phyloP scores from a whole-genome alignment of 2,329 filamentous ascomycete genomes.

The Pezicula neosporulosa region DNA sequence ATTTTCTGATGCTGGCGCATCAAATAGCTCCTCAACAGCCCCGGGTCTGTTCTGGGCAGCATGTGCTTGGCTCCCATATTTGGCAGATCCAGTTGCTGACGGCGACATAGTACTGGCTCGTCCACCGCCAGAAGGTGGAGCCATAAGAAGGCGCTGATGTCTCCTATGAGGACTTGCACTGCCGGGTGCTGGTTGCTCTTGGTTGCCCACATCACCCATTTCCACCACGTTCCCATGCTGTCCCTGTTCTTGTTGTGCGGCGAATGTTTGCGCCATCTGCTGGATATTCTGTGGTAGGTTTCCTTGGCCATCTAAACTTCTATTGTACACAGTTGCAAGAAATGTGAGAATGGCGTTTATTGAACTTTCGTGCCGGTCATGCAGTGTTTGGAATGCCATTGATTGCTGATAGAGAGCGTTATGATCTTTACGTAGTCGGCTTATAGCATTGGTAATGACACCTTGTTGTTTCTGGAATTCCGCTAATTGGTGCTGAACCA shows the following conservation, averaged over 20 bases:
- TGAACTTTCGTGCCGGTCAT: constrained; percentile 95
- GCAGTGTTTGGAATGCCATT: constrained; percentile 82
- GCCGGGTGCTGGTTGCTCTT: constrained; percentile 17
- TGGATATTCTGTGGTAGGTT: constrained; percentile 67
- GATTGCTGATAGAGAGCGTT: constrained; percentile 86
- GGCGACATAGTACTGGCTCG: constrained; percentile 14
- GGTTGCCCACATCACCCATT: constrained; percentile 48
- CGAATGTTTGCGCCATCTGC: constrained; percentile 63
- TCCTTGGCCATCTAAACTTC: constrained; percentile 83
- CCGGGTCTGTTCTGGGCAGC: constrained; percentile 37
- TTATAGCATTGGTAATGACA: constrained; percentile 80
- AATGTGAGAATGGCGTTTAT: constrained; percentile 99
- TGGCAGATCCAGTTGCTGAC: constrained; percentile 25
- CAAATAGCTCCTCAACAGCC: constrained; percentile 58
- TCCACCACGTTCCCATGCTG: constrained; percentile 58
- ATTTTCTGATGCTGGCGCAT: constrained; percentile 42
- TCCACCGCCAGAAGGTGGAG: constrained; percentile 17
- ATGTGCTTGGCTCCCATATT: constrained; percentile 25
- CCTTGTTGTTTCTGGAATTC: constrained; percentile 83
- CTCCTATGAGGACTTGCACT: constrained; percentile 23
- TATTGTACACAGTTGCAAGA: constrained; percentile 92
- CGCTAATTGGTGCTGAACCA: constrained; percentile 75
- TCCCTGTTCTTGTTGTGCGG: constrained; percentile 49
- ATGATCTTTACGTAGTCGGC: constrained; percentile 78
- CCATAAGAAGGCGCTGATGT: constrained; percentile 28